Conservation (phyloP, 441 rosid species). For the Capsella rubella region DNA sequence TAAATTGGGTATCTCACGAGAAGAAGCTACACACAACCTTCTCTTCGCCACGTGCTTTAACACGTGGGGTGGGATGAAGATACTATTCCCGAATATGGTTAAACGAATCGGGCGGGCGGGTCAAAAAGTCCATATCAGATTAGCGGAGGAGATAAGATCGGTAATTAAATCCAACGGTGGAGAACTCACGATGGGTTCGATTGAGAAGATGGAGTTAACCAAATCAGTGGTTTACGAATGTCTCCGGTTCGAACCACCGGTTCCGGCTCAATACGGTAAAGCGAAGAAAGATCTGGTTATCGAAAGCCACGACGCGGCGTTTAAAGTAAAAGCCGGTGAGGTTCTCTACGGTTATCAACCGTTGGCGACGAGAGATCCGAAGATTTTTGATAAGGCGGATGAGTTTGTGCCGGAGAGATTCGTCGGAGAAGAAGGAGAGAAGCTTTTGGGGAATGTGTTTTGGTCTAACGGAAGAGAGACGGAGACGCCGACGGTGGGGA, state of each 20-base stretch:
- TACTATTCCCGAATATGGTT: conserved; percentile 49
- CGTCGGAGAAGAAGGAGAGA: conserved; percentile 81
- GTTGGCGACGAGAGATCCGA: conserved; percentile 58
- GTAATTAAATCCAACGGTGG: conserved; percentile 47
- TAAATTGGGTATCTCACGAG: conserved; percentile 57
- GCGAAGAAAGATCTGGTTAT: conserved; percentile 55
- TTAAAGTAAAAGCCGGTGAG: conserved; percentile 57
- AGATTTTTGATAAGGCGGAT: conserved; percentile 55
- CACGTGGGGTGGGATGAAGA: conserved; percentile 56
- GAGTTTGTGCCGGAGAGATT: conserved; percentile 75
- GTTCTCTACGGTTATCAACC: conserved; percentile 63
- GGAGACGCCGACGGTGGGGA: conserved; percentile 56
- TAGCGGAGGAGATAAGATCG: conserved; percentile 56
- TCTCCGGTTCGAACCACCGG: conserved; percentile 59
- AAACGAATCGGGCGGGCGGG: conserved; percentile 61
- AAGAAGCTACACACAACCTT: conserved; percentile 60
- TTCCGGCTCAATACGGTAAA: conserved; percentile 52
- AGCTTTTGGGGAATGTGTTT: conserved; percentile 60
- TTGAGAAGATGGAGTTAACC: conserved; percentile 53
- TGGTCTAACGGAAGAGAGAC: conserved; percentile 95
- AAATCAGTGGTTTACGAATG: conserved; percentile 60
- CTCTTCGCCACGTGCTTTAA: conserved; percentile 55
- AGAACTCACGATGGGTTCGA: conserved; percentile 44
- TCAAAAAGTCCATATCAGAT: conserved; percentile 41
- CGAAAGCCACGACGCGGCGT: conserved; percentile 61